Evolutionary conservation across 176 grass and related monocot genomes (phyloP).

Genomic region (Metroxylon sagu): DNA sequence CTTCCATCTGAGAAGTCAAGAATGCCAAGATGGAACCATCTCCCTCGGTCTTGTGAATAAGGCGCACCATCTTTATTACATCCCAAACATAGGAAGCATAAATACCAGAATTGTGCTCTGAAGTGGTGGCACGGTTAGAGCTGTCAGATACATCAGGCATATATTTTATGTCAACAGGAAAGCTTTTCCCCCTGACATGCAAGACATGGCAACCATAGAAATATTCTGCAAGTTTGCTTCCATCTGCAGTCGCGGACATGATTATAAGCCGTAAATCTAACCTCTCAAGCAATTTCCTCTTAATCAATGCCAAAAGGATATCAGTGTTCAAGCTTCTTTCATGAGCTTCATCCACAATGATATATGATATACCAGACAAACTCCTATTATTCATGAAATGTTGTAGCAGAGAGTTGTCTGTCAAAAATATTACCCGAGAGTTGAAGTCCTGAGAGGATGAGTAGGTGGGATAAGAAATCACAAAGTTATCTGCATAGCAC

Average conservation of each 20-base stretch:
- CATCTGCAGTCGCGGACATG: slow-evolving; percentile 91
- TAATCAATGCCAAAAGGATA: slow-evolving; percentile 84
- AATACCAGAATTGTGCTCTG: slow-evolving; percentile 21
- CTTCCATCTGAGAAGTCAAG: slow-evolving; percentile 87
- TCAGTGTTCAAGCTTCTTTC: slow-evolving; percentile 96
- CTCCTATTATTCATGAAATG: slow-evolving; percentile 50
- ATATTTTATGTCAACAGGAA: slow-evolving; percentile 93
- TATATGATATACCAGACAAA: slow-evolving; percentile 56
- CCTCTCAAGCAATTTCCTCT: slow-evolving; percentile 63
- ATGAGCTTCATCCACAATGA: slow-evolving; percentile 90
- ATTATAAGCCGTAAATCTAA: slow-evolving; percentile 76
- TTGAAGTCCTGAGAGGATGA: slow-evolving; percentile 38
- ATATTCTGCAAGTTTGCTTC: slow-evolving; percentile 61
- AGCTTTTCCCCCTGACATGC: slow-evolving; percentile 60
- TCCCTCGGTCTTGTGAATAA: slow-evolving; percentile 73
- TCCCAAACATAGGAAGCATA: slow-evolving; percentile 62
- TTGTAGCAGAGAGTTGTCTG: slow-evolving; percentile 73
- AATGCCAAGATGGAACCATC: slow-evolving; percentile 84
- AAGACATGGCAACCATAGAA: slow-evolving; percentile 65
- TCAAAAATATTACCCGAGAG: slow-evolving; percentile 65
- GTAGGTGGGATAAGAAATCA: slow-evolving; percentile 54
- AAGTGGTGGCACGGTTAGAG: slow-evolving; percentile 16
- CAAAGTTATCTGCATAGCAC: slow-evolving; percentile 45
- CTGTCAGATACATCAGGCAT: slow-evolving; percentile 41
- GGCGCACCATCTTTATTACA: slow-evolving; percentile 55